Evolutionary conservation across 257 asterid species (phyloP).

Genomic region (Nicotiana paniculata): DNA sequence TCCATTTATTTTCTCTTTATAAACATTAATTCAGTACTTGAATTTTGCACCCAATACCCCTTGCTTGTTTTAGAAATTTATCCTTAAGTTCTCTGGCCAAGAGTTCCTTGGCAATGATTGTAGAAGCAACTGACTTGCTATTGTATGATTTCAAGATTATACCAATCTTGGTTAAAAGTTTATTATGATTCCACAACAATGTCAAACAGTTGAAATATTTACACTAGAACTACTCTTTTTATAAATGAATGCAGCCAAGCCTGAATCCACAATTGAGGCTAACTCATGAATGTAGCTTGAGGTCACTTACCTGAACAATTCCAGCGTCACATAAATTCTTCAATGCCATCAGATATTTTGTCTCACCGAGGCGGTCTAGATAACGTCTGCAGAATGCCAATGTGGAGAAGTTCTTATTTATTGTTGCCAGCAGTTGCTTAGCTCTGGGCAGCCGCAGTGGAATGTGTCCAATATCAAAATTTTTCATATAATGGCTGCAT

Average conservation of each 20-base stretch:
- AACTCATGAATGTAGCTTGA: neutral
- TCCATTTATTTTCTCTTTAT: too few species aligned
- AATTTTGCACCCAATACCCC: too few species aligned
- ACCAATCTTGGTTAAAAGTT: too few species aligned
- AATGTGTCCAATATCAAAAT: slow-evolving; percentile 83
- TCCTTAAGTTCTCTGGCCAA: too few species aligned
- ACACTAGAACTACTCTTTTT: too few species aligned
- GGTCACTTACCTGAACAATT: slow-evolving; percentile 62
- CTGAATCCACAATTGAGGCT: neutral
- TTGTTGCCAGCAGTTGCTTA: slow-evolving; percentile 81
- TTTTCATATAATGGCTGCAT: slow-evolving; percentile 99
- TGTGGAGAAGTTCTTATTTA: slow-evolving; percentile 83
- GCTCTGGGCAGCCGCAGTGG: slow-evolving; percentile 93
- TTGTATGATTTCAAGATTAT: too few species aligned
- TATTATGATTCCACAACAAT: too few species aligned
- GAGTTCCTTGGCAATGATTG: too few species aligned
- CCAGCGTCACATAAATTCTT: slow-evolving; percentile 96
- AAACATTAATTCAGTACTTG: too few species aligned
- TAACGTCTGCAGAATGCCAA: slow-evolving; percentile 96
- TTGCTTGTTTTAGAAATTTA: too few species aligned
- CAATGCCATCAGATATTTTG: slow-evolving; percentile 90
- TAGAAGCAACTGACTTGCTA: too few species aligned
- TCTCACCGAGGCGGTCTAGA: slow-evolving; percentile 89
- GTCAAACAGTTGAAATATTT: too few species aligned
- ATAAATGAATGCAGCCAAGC: neutral